Evolutionary conservation across 2,329 filamentous ascomycete species (phyloP).

Genomic region (Aureobasidium subglaciale): DNA sequence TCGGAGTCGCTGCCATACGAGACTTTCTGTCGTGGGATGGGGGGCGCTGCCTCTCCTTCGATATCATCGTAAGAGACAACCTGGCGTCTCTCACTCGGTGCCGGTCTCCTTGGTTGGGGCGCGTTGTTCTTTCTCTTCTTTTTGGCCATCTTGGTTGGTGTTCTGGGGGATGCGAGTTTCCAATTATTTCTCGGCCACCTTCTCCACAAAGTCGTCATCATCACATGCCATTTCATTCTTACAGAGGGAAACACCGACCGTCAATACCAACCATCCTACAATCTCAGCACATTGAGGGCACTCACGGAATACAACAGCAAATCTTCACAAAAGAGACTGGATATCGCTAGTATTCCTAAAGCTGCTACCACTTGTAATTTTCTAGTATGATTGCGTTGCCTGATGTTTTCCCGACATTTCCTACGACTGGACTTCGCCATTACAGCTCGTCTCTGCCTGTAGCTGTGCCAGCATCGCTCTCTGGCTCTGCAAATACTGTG

Average conservation of each 20-base stretch:
- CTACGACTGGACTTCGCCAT: not conserved
- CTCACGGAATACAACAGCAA: not conserved
- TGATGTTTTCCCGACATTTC: constrained; percentile 4
- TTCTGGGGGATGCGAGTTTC: not conserved
- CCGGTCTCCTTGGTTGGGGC: constrained; percentile 33
- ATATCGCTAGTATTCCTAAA: constrained; percentile 11
- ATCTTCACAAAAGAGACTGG: constrained; percentile 4
- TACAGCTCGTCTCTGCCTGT: constrained; percentile 20
- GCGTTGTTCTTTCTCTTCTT: constrained; percentile 28
- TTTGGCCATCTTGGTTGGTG: constrained; percentile 10
- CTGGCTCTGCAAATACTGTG: constrained; percentile 18
- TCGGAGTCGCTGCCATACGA: constrained; percentile 14
- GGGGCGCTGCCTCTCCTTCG: constrained; percentile 11
- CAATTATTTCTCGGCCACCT: not conserved
- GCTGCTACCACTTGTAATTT: not conserved
- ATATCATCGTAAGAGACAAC: constrained; percentile 18
- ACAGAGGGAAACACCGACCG: not conserved
- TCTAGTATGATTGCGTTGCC: constrained; percentile 5
- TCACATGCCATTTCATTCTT: not conserved
- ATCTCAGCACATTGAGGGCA: not conserved
- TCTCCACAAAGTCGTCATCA: constrained; percentile 1
- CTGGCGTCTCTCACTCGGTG: constrained; percentile 8
- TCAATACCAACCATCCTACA: not conserved
- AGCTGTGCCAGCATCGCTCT: constrained; percentile 17
- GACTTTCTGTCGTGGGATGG: constrained; percentile 15